Evolutionary conservation across 768 basidiomycete species (phyloP), one percentile per base, ranked within the genome.

Genomic region (Pseudohyphozyma bogoriensis): DNA sequence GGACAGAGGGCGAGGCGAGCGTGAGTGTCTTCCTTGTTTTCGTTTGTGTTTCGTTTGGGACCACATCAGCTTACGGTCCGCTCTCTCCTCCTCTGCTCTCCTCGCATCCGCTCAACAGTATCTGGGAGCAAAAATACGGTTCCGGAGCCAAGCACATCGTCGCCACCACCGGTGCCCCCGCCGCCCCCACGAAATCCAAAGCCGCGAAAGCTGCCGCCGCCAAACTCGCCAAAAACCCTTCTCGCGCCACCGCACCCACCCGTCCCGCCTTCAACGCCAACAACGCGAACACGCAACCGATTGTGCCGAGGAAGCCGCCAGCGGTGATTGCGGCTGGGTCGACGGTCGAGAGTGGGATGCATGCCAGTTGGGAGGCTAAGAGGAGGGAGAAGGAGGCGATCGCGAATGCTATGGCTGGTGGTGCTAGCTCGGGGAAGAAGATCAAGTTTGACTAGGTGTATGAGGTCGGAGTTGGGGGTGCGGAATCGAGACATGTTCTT

Each of bases 351-450:
- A 78, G 81, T 33, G 51, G 51, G 13, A 65, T 95, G 57, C 95
- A 99, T 74, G 93, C 95, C 3, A 93, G 89, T 18, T 99, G 95
- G 93, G 88, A 88, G 73, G 95, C 95, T 9, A 96, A 92, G 76
- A 80, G 79, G 74, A 84, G 82, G 72, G 73, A 84, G 60, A 89
- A 86, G 74, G 74, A 76, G 62, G 69, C 68, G 59, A 70, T 65
- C 36, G 57, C 64, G 51, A 82, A 66, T 44, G 51, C 52, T 4
- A 77, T 76, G n/a, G 76, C 77, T 10, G 84, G 85, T 39, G 73
- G 83, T 13, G 80, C 83, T 45, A 78, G 83, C 49, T 83, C 84
- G 73, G 87, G 89, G 29, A 91, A 83, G 72, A 95, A 95, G 77
- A 93, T 95, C 56, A 73, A 75, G 1, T 80, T 80, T n/a, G n/a